Evolutionary conservation across 176 grass and related monocot species (phyloP).

Genomic region (Eragrostis nindensis): DNA sequence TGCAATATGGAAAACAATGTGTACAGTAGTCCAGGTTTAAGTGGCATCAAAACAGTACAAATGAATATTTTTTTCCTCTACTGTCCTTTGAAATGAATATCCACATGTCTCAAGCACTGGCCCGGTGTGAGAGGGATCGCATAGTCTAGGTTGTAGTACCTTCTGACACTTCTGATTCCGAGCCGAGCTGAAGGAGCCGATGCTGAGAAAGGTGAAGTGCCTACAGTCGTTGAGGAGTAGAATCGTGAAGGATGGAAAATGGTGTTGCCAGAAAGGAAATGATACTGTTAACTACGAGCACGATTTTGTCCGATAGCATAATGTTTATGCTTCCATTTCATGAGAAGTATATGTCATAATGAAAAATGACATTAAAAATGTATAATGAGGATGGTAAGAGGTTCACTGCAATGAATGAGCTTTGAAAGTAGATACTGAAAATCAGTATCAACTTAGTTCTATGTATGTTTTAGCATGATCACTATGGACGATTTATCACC

Average conservation of each 20-base stretch:
- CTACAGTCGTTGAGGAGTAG: background rate
- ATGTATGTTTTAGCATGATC: background rate
- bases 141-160: background rate
- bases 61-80: background rate
- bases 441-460: background rate
- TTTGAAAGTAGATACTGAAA: background rate
- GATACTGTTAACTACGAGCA: background rate
- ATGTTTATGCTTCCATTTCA: slow-evolving; percentile 21
- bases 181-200: background rate
- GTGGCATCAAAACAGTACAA: slow-evolving; percentile 17
- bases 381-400: slow-evolving; percentile 10
- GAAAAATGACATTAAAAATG: slow-evolving; percentile 17
- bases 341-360: background rate
- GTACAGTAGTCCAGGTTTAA: background rate
- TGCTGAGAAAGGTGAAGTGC: background rate
- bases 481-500: background rate
- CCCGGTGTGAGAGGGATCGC: background rate
- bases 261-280: background rate
- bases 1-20: background rate
- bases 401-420: background rate
- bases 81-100: slow-evolving; percentile 19
- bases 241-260: background rate
- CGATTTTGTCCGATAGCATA: background rate
- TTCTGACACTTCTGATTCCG: background rate
- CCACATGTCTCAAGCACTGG: background rate